Evolutionary conservation across 2,329 filamentous ascomycete species (phyloP), one percentile per base, ranked within the genome.

Genomic region (Cordyceps militaris): DNA sequence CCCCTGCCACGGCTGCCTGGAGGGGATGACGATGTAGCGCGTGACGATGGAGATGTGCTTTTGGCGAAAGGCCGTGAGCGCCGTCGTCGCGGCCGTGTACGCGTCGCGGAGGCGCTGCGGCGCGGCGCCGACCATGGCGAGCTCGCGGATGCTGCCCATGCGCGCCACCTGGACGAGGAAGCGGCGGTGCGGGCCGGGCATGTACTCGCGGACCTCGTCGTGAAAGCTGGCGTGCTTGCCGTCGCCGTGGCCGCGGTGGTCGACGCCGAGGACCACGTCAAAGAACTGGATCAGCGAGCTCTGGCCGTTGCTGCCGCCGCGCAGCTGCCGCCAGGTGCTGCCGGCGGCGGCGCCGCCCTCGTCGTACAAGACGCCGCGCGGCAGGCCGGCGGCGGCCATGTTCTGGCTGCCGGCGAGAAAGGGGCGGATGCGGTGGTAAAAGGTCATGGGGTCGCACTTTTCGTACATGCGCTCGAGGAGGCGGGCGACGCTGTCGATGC

Each of bases 231-330:
- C 64, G 46, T 65, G 63, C 10, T 63, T 67, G 21, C 63, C 62
- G 59, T 70, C 71, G 1, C 74, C 75, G 49, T 72, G 71, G 2
- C 74, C 71, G 1, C 66, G 67, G 73, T 97, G 93, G 66, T 95
- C 86, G 14, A 97, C 80, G 2, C 91, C 90, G 0, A 97, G 79
- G 0, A 91, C 83, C 14, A 95, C 81, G 68, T 97, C 93, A 70
- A 96, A 91, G 74, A 96, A 94, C 66, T 97, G 91, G 59, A 97
- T 91, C 43, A 96, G 77, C 0, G 90, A 95, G 70, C 88, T 93
- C 71, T 97, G 93, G 0, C 92, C 93, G 66, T 97, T 97, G 70
- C 89, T 95, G 4, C 93, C 93, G 19, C 93, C 93, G n/a, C 89
- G 83, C 59, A 89, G 87, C 64, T 93, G 86, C 19, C 85, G 79